Evolutionary conservation across 2,329 filamentous ascomycete genomes (phyloP), one percentile per base, ranked within the genome.

Genomic region (Hymenoscyphus occultus): DNA sequence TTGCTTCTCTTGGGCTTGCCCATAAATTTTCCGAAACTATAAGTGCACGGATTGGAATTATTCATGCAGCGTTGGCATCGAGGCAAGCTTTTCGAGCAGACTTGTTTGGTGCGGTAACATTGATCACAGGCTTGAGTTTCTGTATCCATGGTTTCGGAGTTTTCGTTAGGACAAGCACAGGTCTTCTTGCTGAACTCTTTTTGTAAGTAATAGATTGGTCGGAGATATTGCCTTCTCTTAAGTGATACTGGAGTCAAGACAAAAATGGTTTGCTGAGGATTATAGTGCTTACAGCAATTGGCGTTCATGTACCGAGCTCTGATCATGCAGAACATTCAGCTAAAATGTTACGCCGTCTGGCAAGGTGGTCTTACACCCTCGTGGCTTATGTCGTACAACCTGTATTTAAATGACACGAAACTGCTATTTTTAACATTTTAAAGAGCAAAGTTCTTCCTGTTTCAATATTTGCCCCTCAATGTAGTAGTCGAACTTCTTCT

Each of bases 91-190:
- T 59, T 63, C 19, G 61, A 63, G 28, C 61, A 63, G 7, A 39
- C 58, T 42, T 63, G 61, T 39, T 59, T 63, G 9, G 61, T 63
- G 12, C 61, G 54, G 56, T 59, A 63, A 39, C 61, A 63, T 40
- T 63, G 61, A 39, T 63, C 61, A 45, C 61, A 63, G 58, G 61
- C 61, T 62, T 62, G 60, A 19, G 60, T 39, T 62, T 62, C 60
- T 12, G 60, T 62, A 57, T 62, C 60, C 60, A 62, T 62, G 42
- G 56, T 56, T 40, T 60, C 48, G 48, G 22, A 28, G n/a, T 14
- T 54, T 13, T 54, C 9, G 48, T 19, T 40, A 31, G 45, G 39
- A 60, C 28, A n/a, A 45, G 39, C 22, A n/a, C 39, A 31, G 42
- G 28, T 45, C 28, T 45, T 28, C 7, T 48, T 62, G 32, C 14